A percentile compares a stretch with the other conserved stretches of the same genome.
These are phyloP conservation scores for Tuber magnatum DNA, from an alignment of 495 filamentous ascomycete species.

Conservation along the genomic window DNA sequence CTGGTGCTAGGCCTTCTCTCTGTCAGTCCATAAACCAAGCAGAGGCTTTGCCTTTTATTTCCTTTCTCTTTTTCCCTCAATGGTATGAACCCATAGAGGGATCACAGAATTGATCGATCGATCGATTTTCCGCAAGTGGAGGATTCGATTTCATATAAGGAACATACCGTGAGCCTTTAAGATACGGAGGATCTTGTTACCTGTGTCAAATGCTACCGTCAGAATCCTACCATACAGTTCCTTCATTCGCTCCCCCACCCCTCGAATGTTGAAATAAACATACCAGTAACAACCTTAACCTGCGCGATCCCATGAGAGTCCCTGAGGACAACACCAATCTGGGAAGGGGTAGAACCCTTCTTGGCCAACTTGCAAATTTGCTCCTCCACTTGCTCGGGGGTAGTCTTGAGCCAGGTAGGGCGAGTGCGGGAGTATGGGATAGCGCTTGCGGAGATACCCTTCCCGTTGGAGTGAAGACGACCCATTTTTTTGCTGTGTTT, in stretches of 20 bases:
- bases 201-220: constrained; percentile 46
- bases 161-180: constrained; percentile 86
- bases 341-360: constrained; percentile 93
- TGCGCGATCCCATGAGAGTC: constrained; percentile 96
- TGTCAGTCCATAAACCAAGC: constrained; percentile 93
- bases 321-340: constrained; percentile 97
- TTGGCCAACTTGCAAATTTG: constrained; percentile 98
- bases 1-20: constrained; percentile 98
- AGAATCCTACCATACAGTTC: not conserved
- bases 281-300: constrained; percentile 95
- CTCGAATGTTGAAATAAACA: constrained; percentile 35
- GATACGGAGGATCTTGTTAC: constrained; percentile 99
- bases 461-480: constrained; percentile 98
- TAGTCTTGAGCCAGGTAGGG: constrained; percentile 61
- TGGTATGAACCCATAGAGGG: not conserved
- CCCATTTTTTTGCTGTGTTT: constrained; percentile 63
- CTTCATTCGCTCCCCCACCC: constrained; percentile 1
- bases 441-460: constrained; percentile 91
- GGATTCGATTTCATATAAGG: constrained; percentile 30
- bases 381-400: constrained; percentile 77
- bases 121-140: not conserved
- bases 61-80: not conserved
- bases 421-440: constrained; percentile 91
- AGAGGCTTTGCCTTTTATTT: constrained; percentile 54
- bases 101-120: constrained; percentile 42